Percentiles rank a stretch among this genome's conserved stretches.
Conservation (phyloP, 139 green algal genomes). For the Penium margaritaceum region DNA sequence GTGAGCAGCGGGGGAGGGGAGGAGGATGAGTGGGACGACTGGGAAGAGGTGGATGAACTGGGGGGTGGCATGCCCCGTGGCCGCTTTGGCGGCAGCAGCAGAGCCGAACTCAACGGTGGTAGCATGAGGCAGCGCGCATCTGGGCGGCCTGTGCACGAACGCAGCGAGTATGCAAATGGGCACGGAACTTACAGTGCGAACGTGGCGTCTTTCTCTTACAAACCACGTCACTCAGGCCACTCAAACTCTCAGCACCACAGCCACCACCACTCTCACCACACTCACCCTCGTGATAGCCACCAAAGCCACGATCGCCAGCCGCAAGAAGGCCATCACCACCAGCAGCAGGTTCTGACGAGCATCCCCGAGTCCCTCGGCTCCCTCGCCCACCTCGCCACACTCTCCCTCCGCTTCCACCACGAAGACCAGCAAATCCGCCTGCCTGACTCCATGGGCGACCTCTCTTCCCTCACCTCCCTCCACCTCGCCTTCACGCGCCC, state of each 20-base stretch:
- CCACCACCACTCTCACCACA: neutral
- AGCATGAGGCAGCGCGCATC: neutral
- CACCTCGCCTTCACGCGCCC: constrained; percentile 14
- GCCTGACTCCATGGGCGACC: constrained; percentile 16
- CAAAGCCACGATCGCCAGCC: neutral
- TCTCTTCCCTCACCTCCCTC: neutral
- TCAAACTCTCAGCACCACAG: too few species aligned
- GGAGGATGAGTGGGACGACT: too few species aligned
- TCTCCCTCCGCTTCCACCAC: constrained; percentile 1
- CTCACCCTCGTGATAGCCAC: neutral
- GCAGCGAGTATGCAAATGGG: neutral
- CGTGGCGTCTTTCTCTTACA: too few species aligned
- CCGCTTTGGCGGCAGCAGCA: neutral
- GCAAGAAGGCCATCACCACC: neutral
- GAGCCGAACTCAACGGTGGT: neutral
- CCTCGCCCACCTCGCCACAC: neutral
- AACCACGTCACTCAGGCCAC: too few species aligned
- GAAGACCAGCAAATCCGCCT: neutral
- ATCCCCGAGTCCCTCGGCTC: neutral
- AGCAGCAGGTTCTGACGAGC: neutral
- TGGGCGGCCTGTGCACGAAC: neutral
- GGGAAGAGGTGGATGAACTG: too few species aligned
- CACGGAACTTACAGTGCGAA: too few species aligned
- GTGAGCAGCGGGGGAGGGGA: too few species aligned
- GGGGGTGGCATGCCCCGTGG: neutral